Evolutionary conservation across 2,329 filamentous ascomycete species (phyloP).

Genomic region (Penicillium sp.): DNA sequence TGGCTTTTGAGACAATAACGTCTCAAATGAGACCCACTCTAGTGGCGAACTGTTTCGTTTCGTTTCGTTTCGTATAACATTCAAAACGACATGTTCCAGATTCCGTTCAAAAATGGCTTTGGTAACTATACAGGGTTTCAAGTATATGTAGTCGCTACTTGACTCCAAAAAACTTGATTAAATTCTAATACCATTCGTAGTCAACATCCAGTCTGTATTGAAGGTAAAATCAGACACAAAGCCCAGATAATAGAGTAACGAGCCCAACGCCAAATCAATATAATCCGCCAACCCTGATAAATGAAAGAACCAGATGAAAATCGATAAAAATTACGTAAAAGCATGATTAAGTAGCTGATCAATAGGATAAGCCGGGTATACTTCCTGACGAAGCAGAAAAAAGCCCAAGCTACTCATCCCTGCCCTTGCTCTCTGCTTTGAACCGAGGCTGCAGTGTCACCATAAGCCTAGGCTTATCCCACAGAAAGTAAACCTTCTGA

Average conservation of each 20-base stretch:
- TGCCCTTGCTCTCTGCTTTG: background rate
- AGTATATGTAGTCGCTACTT: no score
- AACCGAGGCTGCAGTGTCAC: slow-evolving; percentile 15
- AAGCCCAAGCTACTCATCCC: background rate
- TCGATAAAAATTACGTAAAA: no score
- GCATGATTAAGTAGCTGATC: background rate
- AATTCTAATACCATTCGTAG: background rate
- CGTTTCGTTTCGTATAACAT: background rate
- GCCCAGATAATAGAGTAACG: background rate
- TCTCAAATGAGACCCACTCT: background rate
- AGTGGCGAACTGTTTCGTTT: background rate
- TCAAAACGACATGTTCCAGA: background rate
- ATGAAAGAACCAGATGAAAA: background rate
- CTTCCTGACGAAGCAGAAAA: background rate
- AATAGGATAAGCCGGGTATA: background rate
- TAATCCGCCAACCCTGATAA: background rate
- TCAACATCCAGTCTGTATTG: background rate
- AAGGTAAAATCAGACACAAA: background rate
- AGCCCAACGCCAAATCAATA: background rate
- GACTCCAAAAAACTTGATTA: no score
- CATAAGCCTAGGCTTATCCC: slow-evolving; percentile 28
- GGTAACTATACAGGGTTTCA: no score
- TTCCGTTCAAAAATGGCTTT: background rate
- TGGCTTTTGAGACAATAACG: background rate
- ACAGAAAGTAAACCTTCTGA: slow-evolving; percentile 26